Evolutionary conservation across 106 monocot species (phyloP).

Genomic region (Vanilla planifolia): DNA sequence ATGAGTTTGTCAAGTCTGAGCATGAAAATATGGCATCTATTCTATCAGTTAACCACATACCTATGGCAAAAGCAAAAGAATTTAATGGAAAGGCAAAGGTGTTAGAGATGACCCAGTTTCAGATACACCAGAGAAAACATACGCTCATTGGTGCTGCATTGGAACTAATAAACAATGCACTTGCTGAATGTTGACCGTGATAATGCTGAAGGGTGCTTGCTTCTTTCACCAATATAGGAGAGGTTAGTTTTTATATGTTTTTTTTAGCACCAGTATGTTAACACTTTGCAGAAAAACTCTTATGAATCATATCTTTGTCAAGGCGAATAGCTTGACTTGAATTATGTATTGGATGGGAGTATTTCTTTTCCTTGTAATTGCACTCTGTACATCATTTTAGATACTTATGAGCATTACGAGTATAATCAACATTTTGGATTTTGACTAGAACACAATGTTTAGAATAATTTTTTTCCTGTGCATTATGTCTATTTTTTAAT

Average conservation of each 20-base stretch:
- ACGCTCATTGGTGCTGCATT: background rate
- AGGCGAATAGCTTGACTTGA: background rate
- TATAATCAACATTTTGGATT: too few species aligned
- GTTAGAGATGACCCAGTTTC: background rate
- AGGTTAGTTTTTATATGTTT: background rate
- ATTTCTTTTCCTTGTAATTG: slow-evolving; percentile 1
- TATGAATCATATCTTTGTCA: too few species aligned
- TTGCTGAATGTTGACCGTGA: background rate
- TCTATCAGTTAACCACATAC: background rate
- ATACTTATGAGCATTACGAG: too few species aligned
- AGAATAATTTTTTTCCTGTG: too few species aligned
- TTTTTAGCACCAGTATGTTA: background rate
- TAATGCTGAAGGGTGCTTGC: background rate
- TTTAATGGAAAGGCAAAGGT: background rate
- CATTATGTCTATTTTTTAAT: too few species aligned
- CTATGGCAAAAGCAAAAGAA: slow-evolving; percentile 2
- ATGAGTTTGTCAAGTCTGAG: background rate
- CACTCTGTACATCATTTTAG: too few species aligned
- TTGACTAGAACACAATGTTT: too few species aligned
- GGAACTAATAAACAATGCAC: slow-evolving; percentile 3
- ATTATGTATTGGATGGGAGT: background rate
- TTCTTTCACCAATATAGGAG: background rate
- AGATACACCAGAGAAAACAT: background rate
- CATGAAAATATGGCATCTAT: background rate
- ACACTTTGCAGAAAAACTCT: background rate